Evolutionary conservation across 371 early-diverging fungal genomes (phyloP).

Genomic region (Mycotypha africana): DNA sequence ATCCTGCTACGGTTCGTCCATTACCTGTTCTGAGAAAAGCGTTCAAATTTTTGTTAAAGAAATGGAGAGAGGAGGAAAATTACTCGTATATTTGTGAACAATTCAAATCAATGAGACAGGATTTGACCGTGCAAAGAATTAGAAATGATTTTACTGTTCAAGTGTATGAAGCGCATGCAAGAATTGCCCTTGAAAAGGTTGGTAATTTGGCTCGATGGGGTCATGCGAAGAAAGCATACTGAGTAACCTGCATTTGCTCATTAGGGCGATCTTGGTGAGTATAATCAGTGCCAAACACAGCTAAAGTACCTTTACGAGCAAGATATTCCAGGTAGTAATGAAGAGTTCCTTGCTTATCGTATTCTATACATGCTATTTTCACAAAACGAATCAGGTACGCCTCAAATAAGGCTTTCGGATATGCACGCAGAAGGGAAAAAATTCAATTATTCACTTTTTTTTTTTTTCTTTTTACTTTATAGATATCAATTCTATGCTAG

Average conservation of each 20-base stretch:
- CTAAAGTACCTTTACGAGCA: conserved; percentile 80
- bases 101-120: conserved; percentile 63
- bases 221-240: not conserved
- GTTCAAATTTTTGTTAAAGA: conserved; percentile 64
- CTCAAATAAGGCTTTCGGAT: no score
- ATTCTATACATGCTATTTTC: conserved; percentile 87
- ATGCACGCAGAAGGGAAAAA: no score
- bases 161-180: conserved; percentile 92
- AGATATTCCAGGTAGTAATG: conserved; percentile 60
- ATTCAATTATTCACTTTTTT: not conserved
- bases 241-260: not conserved
- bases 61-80: conserved; percentile 76
- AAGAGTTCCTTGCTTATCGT: conserved; percentile 90
- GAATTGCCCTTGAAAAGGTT: conserved; percentile 94
- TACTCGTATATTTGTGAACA: conserved; percentile 95
- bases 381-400: conserved; percentile 72
- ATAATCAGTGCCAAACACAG: conserved; percentile 95
- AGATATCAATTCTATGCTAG: conserved; percentile 75
- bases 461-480: no score
- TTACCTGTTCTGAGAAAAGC: conserved; percentile 68
- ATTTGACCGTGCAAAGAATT: conserved; percentile 93
- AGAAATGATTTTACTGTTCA: conserved; percentile 86
- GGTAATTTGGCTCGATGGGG: no score
- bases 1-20: conserved; percentile 88
- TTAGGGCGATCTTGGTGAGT: conserved; percentile 92